Conservation (phyloP, 2,329 filamentous ascomycete genomes). For the Anthostomella pinea region DNA sequence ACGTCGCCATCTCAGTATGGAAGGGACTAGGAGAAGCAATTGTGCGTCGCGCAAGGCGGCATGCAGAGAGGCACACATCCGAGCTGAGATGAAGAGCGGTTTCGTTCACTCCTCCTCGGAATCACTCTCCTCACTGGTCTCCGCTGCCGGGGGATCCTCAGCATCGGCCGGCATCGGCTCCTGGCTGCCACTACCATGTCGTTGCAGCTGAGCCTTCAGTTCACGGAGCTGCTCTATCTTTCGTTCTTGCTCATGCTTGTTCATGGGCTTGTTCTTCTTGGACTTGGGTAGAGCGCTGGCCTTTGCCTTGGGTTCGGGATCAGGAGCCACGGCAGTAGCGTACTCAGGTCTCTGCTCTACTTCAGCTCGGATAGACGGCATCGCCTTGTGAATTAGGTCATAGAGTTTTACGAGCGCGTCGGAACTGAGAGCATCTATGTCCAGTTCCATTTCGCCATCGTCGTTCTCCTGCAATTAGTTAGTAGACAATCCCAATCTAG, state of each 20-base stretch:
- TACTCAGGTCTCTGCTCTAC: constrained; percentile 34
- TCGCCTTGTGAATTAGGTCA: constrained; percentile 40
- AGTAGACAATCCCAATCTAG: too few relatives aligned
- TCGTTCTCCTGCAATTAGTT: constrained; percentile 49
- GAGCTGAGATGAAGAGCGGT: not conserved
- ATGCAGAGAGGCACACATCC: not conserved
- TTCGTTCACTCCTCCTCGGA: constrained; percentile 28
- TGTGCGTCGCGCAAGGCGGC: too few relatives aligned
- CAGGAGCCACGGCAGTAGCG: constrained; percentile 21
- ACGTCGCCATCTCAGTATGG: too few relatives aligned
- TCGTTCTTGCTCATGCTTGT: constrained; percentile 66
- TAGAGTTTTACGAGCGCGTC: constrained; percentile 54
- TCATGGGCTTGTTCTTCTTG: constrained; percentile 77
- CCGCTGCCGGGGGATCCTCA: constrained; percentile 21
- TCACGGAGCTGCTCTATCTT: constrained; percentile 63
- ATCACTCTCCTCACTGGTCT: constrained; percentile 29
- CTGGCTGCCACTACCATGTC: constrained; percentile 43
- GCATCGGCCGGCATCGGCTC: constrained; percentile 26
- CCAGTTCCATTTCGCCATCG: constrained; percentile 57
- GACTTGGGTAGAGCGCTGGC: constrained; percentile 47
- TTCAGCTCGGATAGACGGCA: constrained; percentile 35
- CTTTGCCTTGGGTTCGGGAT: constrained; percentile 24
- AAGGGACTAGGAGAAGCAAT: too few relatives aligned
- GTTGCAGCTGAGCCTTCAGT: constrained; percentile 51
- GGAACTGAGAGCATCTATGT: constrained; percentile 55